Base-by-base conservation (phyloP, 163 green algal species). In the Chlamydomonas reinhardtii region DNA sequence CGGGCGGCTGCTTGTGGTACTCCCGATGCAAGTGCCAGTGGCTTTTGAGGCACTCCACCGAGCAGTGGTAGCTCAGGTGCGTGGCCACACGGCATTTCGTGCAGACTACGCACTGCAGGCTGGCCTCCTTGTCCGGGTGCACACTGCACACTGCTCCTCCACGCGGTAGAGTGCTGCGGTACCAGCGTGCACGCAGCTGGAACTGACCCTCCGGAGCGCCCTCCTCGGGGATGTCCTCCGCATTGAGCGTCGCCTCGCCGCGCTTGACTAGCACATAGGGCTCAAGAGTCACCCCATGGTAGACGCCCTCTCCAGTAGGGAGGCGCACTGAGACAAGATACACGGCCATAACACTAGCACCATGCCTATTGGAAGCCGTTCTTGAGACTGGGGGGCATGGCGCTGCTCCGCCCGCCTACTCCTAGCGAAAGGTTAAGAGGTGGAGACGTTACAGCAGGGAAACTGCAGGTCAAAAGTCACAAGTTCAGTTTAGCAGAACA, bases 21-120 rank as follows among this genome's bases (percentile, higher is more conserved):
- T 97, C 93, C 59, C 93, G 95, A 92, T 99, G 97, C 77, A 96
- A 89, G 76, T 93, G 92, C 96, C 96, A 98, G 90, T 96, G 92
- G 80, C 91, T 91, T 75, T 93, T 91, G 34, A 99, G 95, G 91
- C 97, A 99, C 73, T 98, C 95, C 32, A 93, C 75, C 17, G 88
- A 93, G 95, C 97, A 99, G 89, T 99, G 96, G 85, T 98, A 99
- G 86, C 89, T 97, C 80, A 97, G 94, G 84, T 95, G 94, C 54
- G 89, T 84, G 31, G 96, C 91, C 35, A 95, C 91, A 73, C 95
- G 95, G 80, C 88, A 90, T 39, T 96, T 95, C 64, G 97, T 82
- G 92, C 97, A 99, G 5, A 98, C 84, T 12, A 98, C 92, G 91
- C 97, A 99, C 93, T 99, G 97, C 72, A 99, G 84, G 29, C 89